Evolutionary conservation across 106 monocot genomes (phyloP).

Genomic region (Allium fistulosum): DNA sequence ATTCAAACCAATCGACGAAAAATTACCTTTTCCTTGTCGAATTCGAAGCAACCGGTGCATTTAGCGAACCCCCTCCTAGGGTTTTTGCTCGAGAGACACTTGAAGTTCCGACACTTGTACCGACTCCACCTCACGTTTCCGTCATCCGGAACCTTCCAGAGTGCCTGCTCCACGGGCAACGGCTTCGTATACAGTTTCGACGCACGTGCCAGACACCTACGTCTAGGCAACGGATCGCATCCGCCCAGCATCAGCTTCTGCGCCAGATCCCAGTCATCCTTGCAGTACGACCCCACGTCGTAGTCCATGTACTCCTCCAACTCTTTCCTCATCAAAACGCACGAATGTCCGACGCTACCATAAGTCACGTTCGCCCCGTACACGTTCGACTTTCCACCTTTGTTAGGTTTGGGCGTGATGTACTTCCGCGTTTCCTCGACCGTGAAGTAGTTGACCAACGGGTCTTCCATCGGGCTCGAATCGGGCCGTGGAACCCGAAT

Average conservation of each 20-base stretch:
- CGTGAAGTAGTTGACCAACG: conserved; percentile 72
- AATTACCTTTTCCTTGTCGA: conserved; percentile 56
- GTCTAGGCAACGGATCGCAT: conserved; percentile 74
- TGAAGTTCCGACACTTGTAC: conserved; percentile 55
- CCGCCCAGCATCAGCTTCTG: conserved; percentile 70
- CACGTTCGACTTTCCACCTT: conserved; percentile 29
- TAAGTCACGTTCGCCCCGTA: conserved; percentile 59
- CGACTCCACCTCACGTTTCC: conserved; percentile 72
- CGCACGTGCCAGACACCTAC: conserved; percentile 64
- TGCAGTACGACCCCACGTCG: conserved; percentile 67
- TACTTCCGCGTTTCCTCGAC: conserved; percentile 78
- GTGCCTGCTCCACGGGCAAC: conserved; percentile 45
- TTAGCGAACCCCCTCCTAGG: conserved; percentile 48
- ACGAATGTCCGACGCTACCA: conserved; percentile 65
- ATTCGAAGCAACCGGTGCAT: conserved; percentile 73
- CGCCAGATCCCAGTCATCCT: conserved; percentile 60
- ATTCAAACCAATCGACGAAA: not conserved
- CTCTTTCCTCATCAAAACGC: conserved; percentile 62
- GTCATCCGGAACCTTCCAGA: conserved; percentile 64
- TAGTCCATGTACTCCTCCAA: conserved; percentile 89
- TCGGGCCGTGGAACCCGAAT: conserved; percentile 48
- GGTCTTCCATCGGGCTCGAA: conserved; percentile 31
- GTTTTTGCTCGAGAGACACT: conserved; percentile 49
- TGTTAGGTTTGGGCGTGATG: conserved; percentile 42
- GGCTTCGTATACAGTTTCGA: conserved; percentile 55